phyloP scores from a whole-genome alignment of 1,284 basidiomycete genomes.

The Boletus albobrunnescens region DNA sequence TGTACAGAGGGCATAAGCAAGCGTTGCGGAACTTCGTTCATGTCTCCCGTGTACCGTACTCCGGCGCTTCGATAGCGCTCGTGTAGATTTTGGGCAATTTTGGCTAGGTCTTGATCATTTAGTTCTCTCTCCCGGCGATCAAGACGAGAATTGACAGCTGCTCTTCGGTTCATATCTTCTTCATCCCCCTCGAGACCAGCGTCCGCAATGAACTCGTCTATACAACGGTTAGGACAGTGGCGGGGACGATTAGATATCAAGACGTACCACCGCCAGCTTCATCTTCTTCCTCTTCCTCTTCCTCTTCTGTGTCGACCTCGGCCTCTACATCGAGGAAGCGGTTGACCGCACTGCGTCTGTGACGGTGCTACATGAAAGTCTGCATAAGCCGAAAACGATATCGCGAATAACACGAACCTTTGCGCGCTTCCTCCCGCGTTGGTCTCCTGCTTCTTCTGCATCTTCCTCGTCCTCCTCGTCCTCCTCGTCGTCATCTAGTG shows the following conservation, averaged over 20 bases:
- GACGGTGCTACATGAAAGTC: slow-evolving; percentile 47
- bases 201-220: slow-evolving; percentile 83
- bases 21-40: slow-evolving; percentile 94
- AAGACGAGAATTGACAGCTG: slow-evolving; percentile 72
- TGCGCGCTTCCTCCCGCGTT: slow-evolving; percentile 49
- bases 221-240: slow-evolving; percentile 9
- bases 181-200: slow-evolving; percentile 67
- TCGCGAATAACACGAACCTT: slow-evolving; percentile 42
- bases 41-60: slow-evolving; percentile 80
- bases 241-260: not conserved
- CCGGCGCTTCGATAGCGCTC: slow-evolving; percentile 74
- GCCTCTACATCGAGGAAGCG: slow-evolving; percentile 95
- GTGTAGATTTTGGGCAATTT: slow-evolving; percentile 82
- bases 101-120: slow-evolving; percentile 81
- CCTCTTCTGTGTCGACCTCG: slow-evolving; percentile 91
- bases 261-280: slow-evolving; percentile 69
- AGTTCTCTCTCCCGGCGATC: slow-evolving; percentile 74
- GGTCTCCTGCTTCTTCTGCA: slow-evolving; percentile 42
- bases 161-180: slow-evolving; percentile 58
- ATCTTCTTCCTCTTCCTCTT: slow-evolving; percentile 91
- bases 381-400: slow-evolving; percentile 1
- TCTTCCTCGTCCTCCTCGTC: slow-evolving; percentile 50
- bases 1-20: slow-evolving; percentile 91
- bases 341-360: slow-evolving; percentile 60
- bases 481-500: slow-evolving; percentile 50